phyloP scores from a whole-genome alignment of 1,139 yeast species.

The Lipomyces yarrowii region DNA sequence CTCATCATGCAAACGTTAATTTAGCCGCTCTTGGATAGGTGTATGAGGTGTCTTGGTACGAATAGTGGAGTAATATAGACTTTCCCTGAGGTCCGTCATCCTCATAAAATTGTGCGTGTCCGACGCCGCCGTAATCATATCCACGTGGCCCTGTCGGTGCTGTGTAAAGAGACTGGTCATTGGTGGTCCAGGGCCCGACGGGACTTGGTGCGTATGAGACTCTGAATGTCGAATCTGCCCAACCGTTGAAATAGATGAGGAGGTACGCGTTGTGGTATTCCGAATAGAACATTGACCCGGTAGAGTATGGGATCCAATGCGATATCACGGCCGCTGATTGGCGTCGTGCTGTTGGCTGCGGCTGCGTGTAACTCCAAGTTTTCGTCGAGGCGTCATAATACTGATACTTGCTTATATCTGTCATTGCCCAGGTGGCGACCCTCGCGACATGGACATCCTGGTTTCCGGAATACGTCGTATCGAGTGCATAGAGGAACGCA shows the following conservation, averaged over 20 bases:
- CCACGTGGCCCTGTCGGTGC: conserved; percentile 17
- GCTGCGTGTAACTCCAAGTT: conserved; percentile 17
- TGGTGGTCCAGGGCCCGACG: conserved; percentile 25
- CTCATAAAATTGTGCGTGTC: conserved; percentile 10
- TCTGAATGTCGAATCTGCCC: conserved; percentile 26
- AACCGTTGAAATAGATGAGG: conserved; percentile 21
- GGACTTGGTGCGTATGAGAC: conserved; percentile 22
- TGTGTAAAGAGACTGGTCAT: conserved; percentile 3
- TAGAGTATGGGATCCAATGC: conserved; percentile 19
- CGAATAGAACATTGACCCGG: conserved; percentile 26
- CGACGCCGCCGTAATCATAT: conserved; percentile 27
- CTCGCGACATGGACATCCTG: conserved; percentile 24
- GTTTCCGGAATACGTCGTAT: conserved; percentile 8
- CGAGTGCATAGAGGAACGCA: conserved; percentile 25
- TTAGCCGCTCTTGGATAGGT: conserved; percentile 12
- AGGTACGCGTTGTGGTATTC: conserved; percentile 27
- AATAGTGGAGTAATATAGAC: conserved; percentile 7
- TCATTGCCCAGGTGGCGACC: conserved; percentile 9
- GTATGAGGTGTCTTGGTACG: conserved; percentile 10
- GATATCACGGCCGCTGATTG: conserved; percentile 17
- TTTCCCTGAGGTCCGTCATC: conserved; percentile 7
- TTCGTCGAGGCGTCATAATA: conserved; percentile 19
- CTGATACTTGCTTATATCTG: conserved; percentile 7
- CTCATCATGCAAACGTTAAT: neutral
- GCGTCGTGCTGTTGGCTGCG: conserved; percentile 18